Conservation (phyloP, 2,329 filamentous ascomycete genomes). For the Aureobasidium musti region DNA sequence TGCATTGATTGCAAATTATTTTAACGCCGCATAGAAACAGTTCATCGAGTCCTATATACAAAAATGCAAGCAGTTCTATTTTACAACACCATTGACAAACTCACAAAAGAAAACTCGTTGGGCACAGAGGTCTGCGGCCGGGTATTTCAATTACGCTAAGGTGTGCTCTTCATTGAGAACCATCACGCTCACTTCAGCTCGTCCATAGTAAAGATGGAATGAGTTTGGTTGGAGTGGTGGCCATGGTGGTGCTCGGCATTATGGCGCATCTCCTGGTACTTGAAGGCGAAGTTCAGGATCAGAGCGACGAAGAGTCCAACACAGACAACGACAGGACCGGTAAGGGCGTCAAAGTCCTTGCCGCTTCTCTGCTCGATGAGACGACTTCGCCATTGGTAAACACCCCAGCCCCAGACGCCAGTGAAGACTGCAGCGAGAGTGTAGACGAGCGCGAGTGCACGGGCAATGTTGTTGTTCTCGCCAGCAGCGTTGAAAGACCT, state of each 20-base stretch:
- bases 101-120: conserved; percentile 3
- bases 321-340: conserved; percentile 83
- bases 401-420: conserved; percentile 81
- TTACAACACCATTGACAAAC: background rate
- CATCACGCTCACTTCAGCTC: background rate
- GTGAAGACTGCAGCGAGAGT: conserved; percentile 79
- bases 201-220: background rate
- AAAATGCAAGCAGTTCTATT: background rate
- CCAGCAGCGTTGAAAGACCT: conserved; percentile 88
- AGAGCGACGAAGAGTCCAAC: conserved; percentile 75
- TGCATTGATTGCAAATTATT: background rate
- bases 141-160: conserved; percentile 8
- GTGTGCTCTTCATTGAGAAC: background rate
- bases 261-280: conserved; percentile 44
- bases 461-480: conserved; percentile 69
- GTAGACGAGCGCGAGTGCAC: conserved; percentile 79
- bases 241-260: conserved; percentile 3
- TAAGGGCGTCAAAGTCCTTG: conserved; percentile 87
- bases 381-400: conserved; percentile 71
- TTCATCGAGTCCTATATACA: background rate
- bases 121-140: background rate
- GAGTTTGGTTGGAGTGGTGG: conserved; percentile 4
- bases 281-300: conserved; percentile 84
- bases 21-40: background rate
- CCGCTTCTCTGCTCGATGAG: conserved; percentile 86